phyloP scores from a whole-genome alignment of 257 asterid genomes.

The Solanum chiquidenum region DNA sequence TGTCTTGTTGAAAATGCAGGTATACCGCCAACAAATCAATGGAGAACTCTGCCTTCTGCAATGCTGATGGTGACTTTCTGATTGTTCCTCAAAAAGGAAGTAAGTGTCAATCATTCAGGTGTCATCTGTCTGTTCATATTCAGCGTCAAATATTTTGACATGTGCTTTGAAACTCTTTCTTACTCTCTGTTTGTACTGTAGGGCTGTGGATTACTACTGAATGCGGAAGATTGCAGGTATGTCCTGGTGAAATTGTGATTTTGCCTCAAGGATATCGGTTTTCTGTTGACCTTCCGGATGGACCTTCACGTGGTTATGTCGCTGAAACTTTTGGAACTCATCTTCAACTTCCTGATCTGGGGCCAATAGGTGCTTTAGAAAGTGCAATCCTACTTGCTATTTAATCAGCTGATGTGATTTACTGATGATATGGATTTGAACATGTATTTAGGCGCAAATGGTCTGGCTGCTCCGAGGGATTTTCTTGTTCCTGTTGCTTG shows the following conservation, averaged over 20 bases:
- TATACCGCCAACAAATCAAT: constrained; percentile 81
- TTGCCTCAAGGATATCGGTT: constrained; percentile 89
- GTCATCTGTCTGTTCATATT: neutral
- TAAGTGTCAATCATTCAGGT: constrained; percentile 27
- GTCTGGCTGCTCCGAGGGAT: constrained; percentile 93
- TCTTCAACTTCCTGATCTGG: constrained; percentile 97
- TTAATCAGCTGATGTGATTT: neutral
- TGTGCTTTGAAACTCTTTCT: neutral
- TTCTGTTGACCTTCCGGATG: constrained; percentile 77
- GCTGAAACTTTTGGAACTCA: constrained; percentile 94
- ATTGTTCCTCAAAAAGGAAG: constrained; percentile 96
- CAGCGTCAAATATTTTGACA: neutral
- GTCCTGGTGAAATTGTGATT: constrained; percentile 77
- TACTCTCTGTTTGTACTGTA: constrained; percentile 14
- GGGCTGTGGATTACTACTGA: constrained; percentile 92
- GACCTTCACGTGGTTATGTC: constrained; percentile 82
- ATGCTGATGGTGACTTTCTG: constrained; percentile 95
- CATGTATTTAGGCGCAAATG: constrained; percentile 70
- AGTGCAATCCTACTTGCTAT: neutral
- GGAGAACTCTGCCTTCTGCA: constrained; percentile 88
- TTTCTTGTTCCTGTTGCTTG: constrained; percentile 82
- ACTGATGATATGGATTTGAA: neutral
- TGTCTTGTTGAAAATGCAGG: constrained; percentile 29
- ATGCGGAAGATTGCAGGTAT: constrained; percentile 71
- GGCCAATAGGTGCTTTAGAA: constrained; percentile 68